Conservation (phyloP, 768 basidiomycete species). For the Naganishia friedmannii region DNA sequence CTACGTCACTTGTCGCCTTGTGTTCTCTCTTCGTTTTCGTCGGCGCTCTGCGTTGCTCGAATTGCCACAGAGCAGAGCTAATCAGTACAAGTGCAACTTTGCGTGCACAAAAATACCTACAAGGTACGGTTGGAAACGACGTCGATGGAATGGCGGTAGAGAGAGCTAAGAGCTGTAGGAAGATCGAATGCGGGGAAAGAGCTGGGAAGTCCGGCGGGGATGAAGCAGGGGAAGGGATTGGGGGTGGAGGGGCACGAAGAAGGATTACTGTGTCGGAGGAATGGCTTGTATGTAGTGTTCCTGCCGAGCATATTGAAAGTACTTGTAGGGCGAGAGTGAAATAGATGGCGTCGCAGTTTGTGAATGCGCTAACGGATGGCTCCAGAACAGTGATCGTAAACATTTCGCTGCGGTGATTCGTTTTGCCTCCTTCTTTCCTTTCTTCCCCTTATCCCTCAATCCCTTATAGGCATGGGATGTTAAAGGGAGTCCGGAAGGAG, state of each 20-base stretch:
- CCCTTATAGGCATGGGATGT: too few species aligned
- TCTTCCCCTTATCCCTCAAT: not conserved
- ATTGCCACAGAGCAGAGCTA: not conserved
- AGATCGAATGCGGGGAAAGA: not conserved
- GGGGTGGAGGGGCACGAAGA: not conserved
- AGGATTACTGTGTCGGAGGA: not conserved
- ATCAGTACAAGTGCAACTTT: constrained; percentile 6
- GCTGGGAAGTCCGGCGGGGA: not conserved
- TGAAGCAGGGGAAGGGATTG: constrained; percentile 1
- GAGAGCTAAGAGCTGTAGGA: too few species aligned
- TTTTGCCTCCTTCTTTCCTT: not conserved
- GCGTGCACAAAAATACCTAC: not conserved
- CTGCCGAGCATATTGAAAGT: constrained; percentile 8
- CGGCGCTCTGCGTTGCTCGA: too few species aligned
- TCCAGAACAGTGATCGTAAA: constrained; percentile 7
- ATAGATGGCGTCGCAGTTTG: not conserved
- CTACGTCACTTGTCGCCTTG: too few species aligned
- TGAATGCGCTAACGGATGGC: constrained; percentile 4
- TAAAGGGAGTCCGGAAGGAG: constrained; percentile 10
- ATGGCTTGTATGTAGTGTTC: not conserved
- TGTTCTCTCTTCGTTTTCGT: too few species aligned
- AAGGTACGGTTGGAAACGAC: not conserved
- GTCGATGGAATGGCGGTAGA: not conserved
- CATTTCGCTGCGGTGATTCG: constrained; percentile 1
- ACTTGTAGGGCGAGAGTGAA: not conserved